Base-by-base conservation (phyloP, 1,284 basidiomycete genomes). In the Phaffia rhodozyma region DNA sequence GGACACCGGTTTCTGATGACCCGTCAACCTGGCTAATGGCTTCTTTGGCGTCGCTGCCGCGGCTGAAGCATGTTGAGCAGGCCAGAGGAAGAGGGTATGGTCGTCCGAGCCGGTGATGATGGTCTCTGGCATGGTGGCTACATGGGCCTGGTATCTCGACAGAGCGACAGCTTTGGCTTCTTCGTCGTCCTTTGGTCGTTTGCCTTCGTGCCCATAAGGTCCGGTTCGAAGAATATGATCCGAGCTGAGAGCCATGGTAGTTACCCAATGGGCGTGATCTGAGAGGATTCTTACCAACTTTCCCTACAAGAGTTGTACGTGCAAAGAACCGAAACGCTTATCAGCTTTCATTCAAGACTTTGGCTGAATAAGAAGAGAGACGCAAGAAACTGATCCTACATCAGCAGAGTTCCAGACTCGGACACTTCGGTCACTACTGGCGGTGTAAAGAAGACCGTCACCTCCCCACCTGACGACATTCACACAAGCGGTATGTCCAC, bases 251-350 rank as follows among this genome's bases (percentile, higher is more conserved):
- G 94, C 86, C 56, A 98, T 83, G 0, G 93, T 97, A 55, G 93
- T 98, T 25, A 98, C 94, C 94, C 93, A 97, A 73, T 98, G 96
- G 0, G 93, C 93, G 71, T 98, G 96, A 68, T 97, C 92, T 74
- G 87, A 91, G 32, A 98, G 79, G 0, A 85, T 86, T 48, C 82
- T 75, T 48, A 81, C 79, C 47, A 82, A 73, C 70, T 80, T 81
- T n/a, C 81, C 81, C 70, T 79, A 67, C 6, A 20, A 16, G 51
- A 65, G n/a, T 60, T 63, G 49, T 20, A 49, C 32, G 34, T 43
- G 38, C 38, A 16, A 49, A 54, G 55, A 43, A 62, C n/a, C n/a
- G n/a, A n/a, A n/a, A n/a, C 21, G 18, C 6, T 16, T 86, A 80
- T 56, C 88, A 71, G 54, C 79, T 79, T 69, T 53, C 43, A 55